Evolutionary conservation across 768 basidiomycete species (phyloP), one percentile per base, ranked within the genome.

Genomic region (Leccinum imitatum): DNA sequence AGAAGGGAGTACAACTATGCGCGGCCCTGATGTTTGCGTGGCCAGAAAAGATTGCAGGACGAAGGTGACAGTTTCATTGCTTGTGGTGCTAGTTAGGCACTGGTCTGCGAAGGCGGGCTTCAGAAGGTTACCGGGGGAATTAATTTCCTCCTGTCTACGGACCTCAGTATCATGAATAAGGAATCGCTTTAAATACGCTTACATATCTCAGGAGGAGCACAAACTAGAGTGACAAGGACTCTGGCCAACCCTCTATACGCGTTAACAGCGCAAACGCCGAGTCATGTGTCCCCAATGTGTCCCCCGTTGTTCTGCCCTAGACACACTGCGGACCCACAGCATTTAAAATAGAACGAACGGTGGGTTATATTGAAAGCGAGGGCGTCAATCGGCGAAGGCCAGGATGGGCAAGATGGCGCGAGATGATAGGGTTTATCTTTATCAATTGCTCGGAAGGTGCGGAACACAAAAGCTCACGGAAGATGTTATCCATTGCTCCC

Each of bases 1-100:
- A 11, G 19, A 50, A 15, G 86, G 84, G 13, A 94, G 93, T 39
- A 93, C 95, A 71, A 96, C 93, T 60, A 84, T 82, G 59, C 91
- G 89, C 58, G 92, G 93, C 74, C 97, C 95, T 9, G 62, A 33
- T 46, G 17, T 33, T 53, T 51, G 59, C 41, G 93, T 91, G 39
- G 48, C 41, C 27, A 59, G 14, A 30, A 21, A 25, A n/a, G 23
- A 37, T 50, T 31, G 54, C 23, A 13, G 44, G 8, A 10, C 19
- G 35, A 25, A 13, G 5, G 25, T 53, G 56, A 25, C 54, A 41
- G 48, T 37, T 4, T 39, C 30, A 11, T 53, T 30, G 37, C 55
- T 15, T 62, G 27, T 53, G 44, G n/a, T 13, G 37, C 41, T 52
- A 9, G 0, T 0, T 30, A 46, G 66, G 35, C 35, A 37, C 35